Percentiles rank a stretch among this genome's conserved stretches.
Evolutionary conservation across 2,329 filamentous ascomycete genomes (phyloP).

Genomic region (Lizonia empirigonia): DNA sequence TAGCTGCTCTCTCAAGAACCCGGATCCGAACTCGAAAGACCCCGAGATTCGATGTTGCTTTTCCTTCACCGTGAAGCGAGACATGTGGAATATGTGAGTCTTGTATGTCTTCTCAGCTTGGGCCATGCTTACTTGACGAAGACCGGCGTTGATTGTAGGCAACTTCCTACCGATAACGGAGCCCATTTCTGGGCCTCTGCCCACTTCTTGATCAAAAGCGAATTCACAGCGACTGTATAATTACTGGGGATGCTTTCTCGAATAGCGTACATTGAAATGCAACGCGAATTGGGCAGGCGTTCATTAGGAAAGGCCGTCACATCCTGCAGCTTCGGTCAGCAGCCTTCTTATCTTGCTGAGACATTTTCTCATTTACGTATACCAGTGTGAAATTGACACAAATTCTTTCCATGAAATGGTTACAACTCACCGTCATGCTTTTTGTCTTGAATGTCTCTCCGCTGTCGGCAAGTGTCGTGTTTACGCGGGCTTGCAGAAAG

Average conservation of each 20-base stretch:
- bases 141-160: constrained; percentile 91
- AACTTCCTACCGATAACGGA: constrained; percentile 89
- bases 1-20: constrained; percentile 87
- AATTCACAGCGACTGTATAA: not conserved
- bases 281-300: not conserved
- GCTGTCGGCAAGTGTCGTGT: not conserved
- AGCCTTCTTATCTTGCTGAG: not conserved
- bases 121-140: constrained; percentile 39
- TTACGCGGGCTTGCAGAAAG: not conserved
- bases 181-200: constrained; percentile 30
- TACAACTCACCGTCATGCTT: not conserved
- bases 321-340: not conserved
- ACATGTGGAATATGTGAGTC: constrained; percentile 93
- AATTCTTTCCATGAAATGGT: not conserved
- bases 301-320: not conserved
- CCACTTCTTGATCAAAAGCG: constrained; percentile 16
- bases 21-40: constrained; percentile 62
- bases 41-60: constrained; percentile 91
- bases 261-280: not conserved
- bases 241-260: not conserved
- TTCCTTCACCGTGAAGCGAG: constrained; percentile 93
- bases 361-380: not conserved
- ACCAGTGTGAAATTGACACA: not conserved
- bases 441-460: not conserved
- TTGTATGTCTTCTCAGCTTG: no score